Evolutionary conservation across 495 filamentous ascomycete species (phyloP).

Genomic region (Trichoderma erinaceum): DNA sequence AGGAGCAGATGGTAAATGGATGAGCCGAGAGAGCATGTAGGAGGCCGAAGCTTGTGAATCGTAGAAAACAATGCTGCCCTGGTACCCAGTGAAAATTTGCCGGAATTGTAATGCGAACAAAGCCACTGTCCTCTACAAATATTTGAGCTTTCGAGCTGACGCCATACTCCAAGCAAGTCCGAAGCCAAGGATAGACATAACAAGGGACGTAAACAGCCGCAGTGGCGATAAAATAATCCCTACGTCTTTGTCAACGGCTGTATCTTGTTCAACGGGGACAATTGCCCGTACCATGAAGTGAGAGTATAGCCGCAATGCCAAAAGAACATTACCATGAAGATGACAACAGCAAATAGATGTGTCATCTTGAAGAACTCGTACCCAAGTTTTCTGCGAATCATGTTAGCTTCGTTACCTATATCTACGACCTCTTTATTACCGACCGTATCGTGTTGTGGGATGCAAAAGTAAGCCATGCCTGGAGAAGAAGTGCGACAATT

Average conservation of each 20-base stretch:
- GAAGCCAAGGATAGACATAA: conserved; percentile 36
- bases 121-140: conserved; percentile 34
- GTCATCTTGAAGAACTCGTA: conserved; percentile 58
- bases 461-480: conserved; percentile 46
- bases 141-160: conserved; percentile 39
- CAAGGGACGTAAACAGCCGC: conserved; percentile 43
- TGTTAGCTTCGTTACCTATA: background rate
- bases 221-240: conserved; percentile 55
- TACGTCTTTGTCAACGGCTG: background rate
- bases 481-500: conserved; percentile 47
- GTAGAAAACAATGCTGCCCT: conserved; percentile 74
- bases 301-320: conserved; percentile 53
- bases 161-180: conserved; percentile 43
- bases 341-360: conserved; percentile 45
- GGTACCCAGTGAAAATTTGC: conserved; percentile 61
- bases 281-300: conserved; percentile 37
- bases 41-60: conserved; percentile 59
- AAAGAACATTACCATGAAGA: conserved; percentile 53
- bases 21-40: conserved; percentile 59
- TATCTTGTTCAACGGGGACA: background rate
- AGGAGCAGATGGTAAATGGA: conserved; percentile 69
- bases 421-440: background rate
- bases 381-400: conserved; percentile 31
- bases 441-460: conserved; percentile 32
- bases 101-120: conserved; percentile 42